Evolutionary conservation across 2,329 filamentous ascomycete genomes (phyloP).

Genomic region (Pseudogymnoascus destructans): DNA sequence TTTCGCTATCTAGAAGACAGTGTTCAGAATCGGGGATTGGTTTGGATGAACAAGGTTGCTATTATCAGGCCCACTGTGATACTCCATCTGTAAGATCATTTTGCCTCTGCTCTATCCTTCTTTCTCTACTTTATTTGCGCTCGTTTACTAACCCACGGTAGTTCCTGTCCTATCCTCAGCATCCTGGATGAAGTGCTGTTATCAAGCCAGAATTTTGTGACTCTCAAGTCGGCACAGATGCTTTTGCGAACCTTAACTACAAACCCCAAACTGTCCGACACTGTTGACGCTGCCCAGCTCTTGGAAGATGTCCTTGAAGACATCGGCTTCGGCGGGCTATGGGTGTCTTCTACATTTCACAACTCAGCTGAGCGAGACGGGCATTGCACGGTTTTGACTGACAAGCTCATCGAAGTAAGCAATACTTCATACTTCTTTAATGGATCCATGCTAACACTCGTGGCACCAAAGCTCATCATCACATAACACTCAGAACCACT

Average conservation of each 20-base stretch:
- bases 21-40: constrained; percentile 44
- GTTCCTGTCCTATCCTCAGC: constrained; percentile 41
- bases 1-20: constrained; percentile 51
- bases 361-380: constrained; percentile 22
- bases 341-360: constrained; percentile 32
- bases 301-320: constrained; percentile 42
- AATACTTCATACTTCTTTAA: not conserved
- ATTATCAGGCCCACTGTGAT: constrained; percentile 41
- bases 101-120: not conserved
- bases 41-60: constrained; percentile 47
- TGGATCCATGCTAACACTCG: not conserved
- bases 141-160: constrained; percentile 24
- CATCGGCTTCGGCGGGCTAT: constrained; percentile 51
- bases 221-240: constrained; percentile 46
- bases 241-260: constrained; percentile 46
- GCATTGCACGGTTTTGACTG: constrained; percentile 23
- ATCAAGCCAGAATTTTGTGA: constrained; percentile 47
- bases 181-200: constrained; percentile 47
- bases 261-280: constrained; percentile 37
- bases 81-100: constrained; percentile 39
- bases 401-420: constrained; percentile 24
- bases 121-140: not conserved
- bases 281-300: constrained; percentile 34
- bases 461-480: not conserved
- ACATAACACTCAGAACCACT: not conserved